phyloP scores from a whole-genome alignment of 768 basidiomycete genomes.

The Candolleomyces eurysporus region DNA sequence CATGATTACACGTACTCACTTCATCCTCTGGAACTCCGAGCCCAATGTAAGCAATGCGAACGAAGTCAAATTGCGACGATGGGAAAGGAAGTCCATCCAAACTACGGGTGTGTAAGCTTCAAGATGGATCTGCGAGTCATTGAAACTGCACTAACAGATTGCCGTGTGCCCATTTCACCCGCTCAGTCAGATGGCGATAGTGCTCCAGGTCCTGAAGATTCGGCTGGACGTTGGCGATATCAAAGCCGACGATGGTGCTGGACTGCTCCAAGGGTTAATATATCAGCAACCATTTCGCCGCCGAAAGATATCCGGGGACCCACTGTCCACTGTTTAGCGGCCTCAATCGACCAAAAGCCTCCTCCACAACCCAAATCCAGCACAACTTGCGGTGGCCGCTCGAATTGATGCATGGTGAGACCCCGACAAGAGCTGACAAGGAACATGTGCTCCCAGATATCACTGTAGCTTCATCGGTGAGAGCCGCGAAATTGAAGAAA shows the following conservation, averaged over 20 bases:
- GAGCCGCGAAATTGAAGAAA: not conserved
- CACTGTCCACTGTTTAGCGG: slow-evolving; percentile 66
- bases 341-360: slow-evolving; percentile 70
- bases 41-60: slow-evolving; percentile 61
- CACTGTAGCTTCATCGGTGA: slow-evolving; percentile 35
- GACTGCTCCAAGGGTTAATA: slow-evolving; percentile 30
- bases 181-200: slow-evolving; percentile 39
- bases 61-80: slow-evolving; percentile 58
- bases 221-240: slow-evolving; percentile 56
- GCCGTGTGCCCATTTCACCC: slow-evolving; percentile 66
- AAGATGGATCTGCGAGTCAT: not conserved
- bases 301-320: slow-evolving; percentile 15
- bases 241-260: slow-evolving; percentile 58
- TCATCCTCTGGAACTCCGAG: slow-evolving; percentile 73
- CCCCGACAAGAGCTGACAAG: slow-evolving; percentile 45
- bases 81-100: slow-evolving; percentile 65
- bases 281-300: not conserved
- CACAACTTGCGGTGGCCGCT: slow-evolving; percentile 46
- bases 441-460: slow-evolving; percentile 74
- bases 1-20: slow-evolving; percentile 25
- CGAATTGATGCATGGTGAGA: slow-evolving; percentile 55
- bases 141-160: slow-evolving; percentile 49
- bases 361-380: slow-evolving; percentile 74
- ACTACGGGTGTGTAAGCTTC: slow-evolving; percentile 29
- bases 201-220: slow-evolving; percentile 34